Evolutionary conservation across 208 protist species (phyloP), one percentile per base, ranked within the genome.

Genomic region (Leishmania braziliensis): DNA sequence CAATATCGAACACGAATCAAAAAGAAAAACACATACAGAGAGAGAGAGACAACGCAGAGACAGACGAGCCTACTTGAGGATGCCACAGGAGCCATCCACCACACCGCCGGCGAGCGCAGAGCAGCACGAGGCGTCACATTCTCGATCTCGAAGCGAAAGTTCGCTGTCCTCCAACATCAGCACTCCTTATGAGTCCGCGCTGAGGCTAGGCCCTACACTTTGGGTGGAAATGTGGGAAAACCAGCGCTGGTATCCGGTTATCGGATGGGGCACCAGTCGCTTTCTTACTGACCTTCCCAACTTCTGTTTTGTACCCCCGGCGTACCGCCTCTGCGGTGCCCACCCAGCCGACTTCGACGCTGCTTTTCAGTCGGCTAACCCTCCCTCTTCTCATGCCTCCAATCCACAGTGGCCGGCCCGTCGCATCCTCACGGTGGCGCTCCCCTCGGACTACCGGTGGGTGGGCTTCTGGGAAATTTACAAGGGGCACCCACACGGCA

Each of bases 231-330:
- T 90, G 23, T 85, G 79, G 36, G 92, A 93, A 71, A 91, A 85
- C 71, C 83, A 93, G 83, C 90, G 90, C n/a, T 93, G 92, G 88
- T 95, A 89, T 76, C 92, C 90, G 1, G 74, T 95, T 33, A 74
- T 89, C 14, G 92, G 92, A 23, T 93, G 92, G 90, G 82, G 74
- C 16, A 90, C 88, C 16, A 94, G 86, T 33, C 85, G 85, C 43
- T 84, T 92, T 56, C 73, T 72, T 18, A 62, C 62, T 8, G 90
- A 95, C 82, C 85, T 85, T 20, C 88, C 92, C 1, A 84, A 83
- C 50, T 92, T 92, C 76, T 88, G 81, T n/a, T 68, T 78, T 23
- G 77, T 88, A 26, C 80, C 73, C n/a, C 78, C 75, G 5, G 77
- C 63, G 20, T 10, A 54, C 62, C 63, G 78, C 43, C 76, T 78